Evolutionary conservation across 176 grass and related monocot genomes (phyloP), one percentile per base, ranked within the genome.

Genomic region (Carex cristatella): DNA sequence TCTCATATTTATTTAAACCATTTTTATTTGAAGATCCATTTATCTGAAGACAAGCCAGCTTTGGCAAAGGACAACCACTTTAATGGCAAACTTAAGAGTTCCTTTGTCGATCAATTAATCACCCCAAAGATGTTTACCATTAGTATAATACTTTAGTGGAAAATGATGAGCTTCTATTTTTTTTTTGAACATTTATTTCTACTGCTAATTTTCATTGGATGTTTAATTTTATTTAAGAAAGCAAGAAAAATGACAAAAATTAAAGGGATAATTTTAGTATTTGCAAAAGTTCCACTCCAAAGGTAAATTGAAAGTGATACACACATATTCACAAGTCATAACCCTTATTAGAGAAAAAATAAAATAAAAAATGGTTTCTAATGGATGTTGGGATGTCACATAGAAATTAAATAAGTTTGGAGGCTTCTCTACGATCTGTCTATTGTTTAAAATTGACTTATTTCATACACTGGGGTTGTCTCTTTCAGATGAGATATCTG

Each of bases 401-500:
- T 46, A 10, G 69, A 46, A 72, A 72, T n/a, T n/a, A 72, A 72
- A n/a, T 79, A 10, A 35, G 74, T 16, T 57, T 58, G 53, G 53
- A 33, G 9, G 23, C 7, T 28, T 57, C 53, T 7, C 30, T 33
- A 35, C 58, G 7, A 79, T 32, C 61, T 74, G 78, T 80, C 18
- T 1, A n/a, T 58, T 63, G 49, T 84, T 80, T 32, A 64, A 38
- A 60, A 73, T 38, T 48, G 33, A 33, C 42, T 77, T 32, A 63
- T 79, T 74, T 28, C 56, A 84, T 67, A 76, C 65, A 58, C 65
- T 78, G 51, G 54, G 51, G 71, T 79, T 80, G 53, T 83, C 16
- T 72, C 33, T 83, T 85, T 65, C 86, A 97, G 94, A 91, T 93
- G 86, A 31, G 16, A 71, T 85, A 88, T 89, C 81, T 96, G 59